Percentiles rank a stretch among this genome's conserved stretches.
phyloP scores from a whole-genome alignment of 495 filamentous ascomycete species.

The Penicillium odoratum region DNA sequence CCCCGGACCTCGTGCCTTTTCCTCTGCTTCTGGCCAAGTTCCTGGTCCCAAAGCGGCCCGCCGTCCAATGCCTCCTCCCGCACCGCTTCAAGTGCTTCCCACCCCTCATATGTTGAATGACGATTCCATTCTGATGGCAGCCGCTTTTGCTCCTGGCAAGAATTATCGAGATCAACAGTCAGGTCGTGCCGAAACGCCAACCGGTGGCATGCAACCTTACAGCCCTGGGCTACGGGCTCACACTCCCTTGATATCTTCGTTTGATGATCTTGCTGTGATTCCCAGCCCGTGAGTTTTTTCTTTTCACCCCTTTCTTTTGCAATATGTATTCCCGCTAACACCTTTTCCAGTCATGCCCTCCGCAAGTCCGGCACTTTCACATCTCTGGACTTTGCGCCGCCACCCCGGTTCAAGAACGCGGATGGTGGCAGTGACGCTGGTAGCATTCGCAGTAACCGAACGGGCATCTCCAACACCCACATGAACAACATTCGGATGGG shows the following conservation, averaged over 20 bases:
- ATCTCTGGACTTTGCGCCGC: conserved; percentile 91
- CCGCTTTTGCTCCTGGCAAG: conserved; percentile 85
- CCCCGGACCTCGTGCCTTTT: conserved; percentile 63
- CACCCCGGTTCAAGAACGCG: conserved; percentile 73
- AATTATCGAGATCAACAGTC: conserved; percentile 64
- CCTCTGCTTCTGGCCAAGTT: conserved; percentile 60
- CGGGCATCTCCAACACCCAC: conserved; percentile 72
- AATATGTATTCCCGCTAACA: conserved; percentile 26
- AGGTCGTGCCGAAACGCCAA: conserved; percentile 78
- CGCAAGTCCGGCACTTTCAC: conserved; percentile 91
- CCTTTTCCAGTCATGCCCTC: conserved; percentile 64
- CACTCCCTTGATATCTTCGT: conserved; percentile 75
- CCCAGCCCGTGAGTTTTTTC: conserved; percentile 79
- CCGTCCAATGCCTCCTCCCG: conserved; percentile 71
- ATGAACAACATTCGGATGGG: conserved; percentile 79
- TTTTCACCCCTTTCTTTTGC: conserved; percentile 34
- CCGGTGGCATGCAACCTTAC: conserved; percentile 74
- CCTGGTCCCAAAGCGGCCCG: conserved; percentile 50
- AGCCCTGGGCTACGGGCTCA: conserved; percentile 67
- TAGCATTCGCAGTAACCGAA: conserved; percentile 82
- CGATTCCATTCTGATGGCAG: conserved; percentile 71
- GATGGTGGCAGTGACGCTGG: conserved; percentile 79
- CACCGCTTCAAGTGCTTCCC: conserved; percentile 72
- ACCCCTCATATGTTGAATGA: conserved; percentile 85
- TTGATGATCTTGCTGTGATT: conserved; percentile 80